Evolutionary conservation across 2,329 filamentous ascomycete genomes (phyloP).

Genomic region (Penicillium sp.): DNA sequence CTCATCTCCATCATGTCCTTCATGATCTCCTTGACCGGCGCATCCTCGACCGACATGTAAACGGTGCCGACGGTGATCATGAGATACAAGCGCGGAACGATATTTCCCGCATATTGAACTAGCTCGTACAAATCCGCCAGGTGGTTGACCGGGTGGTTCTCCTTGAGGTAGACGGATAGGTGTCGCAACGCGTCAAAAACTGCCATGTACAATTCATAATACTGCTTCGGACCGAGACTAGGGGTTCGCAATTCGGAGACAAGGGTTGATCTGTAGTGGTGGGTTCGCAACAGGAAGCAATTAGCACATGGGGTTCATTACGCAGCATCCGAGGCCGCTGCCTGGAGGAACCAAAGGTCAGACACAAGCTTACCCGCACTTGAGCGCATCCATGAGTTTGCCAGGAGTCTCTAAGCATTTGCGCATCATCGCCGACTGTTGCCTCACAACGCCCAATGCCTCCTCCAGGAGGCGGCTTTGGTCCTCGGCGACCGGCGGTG

Average conservation of each 20-base stretch:
- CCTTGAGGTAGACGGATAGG: slow-evolving; percentile 91
- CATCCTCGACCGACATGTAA: slow-evolving; percentile 98
- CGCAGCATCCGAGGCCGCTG: slow-evolving; percentile 26
- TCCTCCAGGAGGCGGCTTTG: slow-evolving; percentile 94
- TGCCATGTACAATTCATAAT: slow-evolving; percentile 99
- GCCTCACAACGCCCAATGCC: slow-evolving; percentile 91
- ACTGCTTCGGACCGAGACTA: slow-evolving; percentile 97
- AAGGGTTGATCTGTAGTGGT: slow-evolving; percentile 76
- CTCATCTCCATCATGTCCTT: slow-evolving; percentile 99
- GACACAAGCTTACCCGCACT: slow-evolving; percentile 80
- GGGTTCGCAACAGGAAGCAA: slow-evolving; percentile 6
- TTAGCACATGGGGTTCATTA: slow-evolving; percentile 18
- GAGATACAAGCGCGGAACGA: slow-evolving; percentile 91
- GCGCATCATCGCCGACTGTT: slow-evolving; percentile 96
- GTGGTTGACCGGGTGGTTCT: slow-evolving; percentile 97
- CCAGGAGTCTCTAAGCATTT: slow-evolving; percentile 95
- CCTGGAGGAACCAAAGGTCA: slow-evolving; percentile 19
- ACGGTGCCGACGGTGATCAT: slow-evolving; percentile 99
- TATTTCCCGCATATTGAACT: slow-evolving; percentile 97
- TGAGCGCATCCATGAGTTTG: slow-evolving; percentile 99
- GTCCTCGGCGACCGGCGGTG: slow-evolving; percentile 70
- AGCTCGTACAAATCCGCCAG: slow-evolving; percentile 97
- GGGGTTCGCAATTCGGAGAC: slow-evolving; percentile 98
- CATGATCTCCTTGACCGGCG: slow-evolving; percentile 99
- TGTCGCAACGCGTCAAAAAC: slow-evolving; percentile 97